Conservation (phyloP, 2,329 filamentous ascomycete genomes). For the Exophiala calicioides region DNA sequence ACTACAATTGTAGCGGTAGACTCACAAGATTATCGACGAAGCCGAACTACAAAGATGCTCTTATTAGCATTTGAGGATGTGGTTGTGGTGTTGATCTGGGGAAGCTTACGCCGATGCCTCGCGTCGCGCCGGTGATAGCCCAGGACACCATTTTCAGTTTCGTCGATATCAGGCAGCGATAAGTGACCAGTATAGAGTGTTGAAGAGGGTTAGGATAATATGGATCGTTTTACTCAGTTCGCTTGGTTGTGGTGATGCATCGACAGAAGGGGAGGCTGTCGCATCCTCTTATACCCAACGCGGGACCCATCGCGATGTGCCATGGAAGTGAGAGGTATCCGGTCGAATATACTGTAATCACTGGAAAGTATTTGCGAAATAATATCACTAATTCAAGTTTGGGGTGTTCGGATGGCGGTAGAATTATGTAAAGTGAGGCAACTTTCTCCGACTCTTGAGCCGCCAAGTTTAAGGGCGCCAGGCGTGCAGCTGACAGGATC, state of each 20-base stretch:
- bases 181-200: conserved; percentile 10
- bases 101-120: conserved; percentile 26
- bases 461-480: no score
- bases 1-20: conserved; percentile 1
- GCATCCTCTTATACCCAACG: conserved; percentile 17
- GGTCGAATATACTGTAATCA: conserved; percentile 15
- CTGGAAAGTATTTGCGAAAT: conserved; percentile 23
- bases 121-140: conserved; percentile 23
- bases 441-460: conserved; percentile 22
- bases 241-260: conserved; percentile 13
- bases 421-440: conserved; percentile 25
- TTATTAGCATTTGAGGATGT: conserved; percentile 14
- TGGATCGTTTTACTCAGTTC: conserved; percentile 4
- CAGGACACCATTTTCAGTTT: conserved; percentile 24
- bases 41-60: conserved; percentile 15
- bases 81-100: conserved; percentile 13
- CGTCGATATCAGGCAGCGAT: conserved; percentile 10
- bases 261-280: conserved; percentile 11
- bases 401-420: conserved; percentile 5
- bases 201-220: conserved; percentile 6
- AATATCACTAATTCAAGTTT: conserved; percentile 15
- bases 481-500: no score
- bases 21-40: conserved; percentile 22
- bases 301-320: conserved; percentile 3
- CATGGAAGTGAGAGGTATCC: conserved; percentile 10